Conservation (phyloP, 2,329 filamentous ascomycete genomes). For the Cladobotryum mycophilum region DNA sequence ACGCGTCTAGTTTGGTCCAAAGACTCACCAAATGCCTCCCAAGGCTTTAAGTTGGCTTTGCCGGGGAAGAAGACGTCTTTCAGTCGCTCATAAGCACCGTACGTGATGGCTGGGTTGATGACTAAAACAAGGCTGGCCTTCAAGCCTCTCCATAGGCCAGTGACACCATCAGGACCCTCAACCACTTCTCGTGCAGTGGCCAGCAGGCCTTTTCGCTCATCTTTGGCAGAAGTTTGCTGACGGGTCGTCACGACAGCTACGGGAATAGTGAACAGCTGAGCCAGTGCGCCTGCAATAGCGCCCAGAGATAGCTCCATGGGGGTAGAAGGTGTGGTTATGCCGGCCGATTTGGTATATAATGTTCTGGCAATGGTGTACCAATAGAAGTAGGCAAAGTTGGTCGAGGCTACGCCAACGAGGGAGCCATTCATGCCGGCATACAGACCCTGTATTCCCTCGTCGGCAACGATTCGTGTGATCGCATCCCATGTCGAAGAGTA, state of each 20-base stretch:
- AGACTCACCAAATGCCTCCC: constrained; percentile 83
- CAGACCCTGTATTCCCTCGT: constrained; percentile 74
- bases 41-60: constrained; percentile 67
- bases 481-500: constrained; percentile 88
- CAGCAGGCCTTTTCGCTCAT: constrained; percentile 76
- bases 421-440: constrained; percentile 86
- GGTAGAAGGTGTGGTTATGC: constrained; percentile 60
- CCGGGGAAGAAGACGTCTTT: constrained; percentile 72
- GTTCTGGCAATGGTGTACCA: constrained; percentile 90
- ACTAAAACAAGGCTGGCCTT: constrained; percentile 95
- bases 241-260: constrained; percentile 92
- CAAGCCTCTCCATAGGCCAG: constrained; percentile 86
- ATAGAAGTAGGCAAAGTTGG: constrained; percentile 99
- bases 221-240: constrained; percentile 86
- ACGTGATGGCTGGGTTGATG: constrained; percentile 94
- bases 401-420: constrained; percentile 86
- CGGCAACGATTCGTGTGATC: constrained; percentile 72
- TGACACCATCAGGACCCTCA: constrained; percentile 80
- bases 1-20: background rate
- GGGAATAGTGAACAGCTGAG: constrained; percentile 93
- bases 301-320: constrained; percentile 77
- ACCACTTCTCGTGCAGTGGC: constrained; percentile 87
- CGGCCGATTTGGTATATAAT: constrained; percentile 63
- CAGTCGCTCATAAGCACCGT: constrained; percentile 89
- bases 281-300: constrained; percentile 80